Evolutionary conservation across 2,329 filamentous ascomycete species (phyloP), one percentile per base, ranked within the genome.

Genomic region (Thelonectria olida): DNA sequence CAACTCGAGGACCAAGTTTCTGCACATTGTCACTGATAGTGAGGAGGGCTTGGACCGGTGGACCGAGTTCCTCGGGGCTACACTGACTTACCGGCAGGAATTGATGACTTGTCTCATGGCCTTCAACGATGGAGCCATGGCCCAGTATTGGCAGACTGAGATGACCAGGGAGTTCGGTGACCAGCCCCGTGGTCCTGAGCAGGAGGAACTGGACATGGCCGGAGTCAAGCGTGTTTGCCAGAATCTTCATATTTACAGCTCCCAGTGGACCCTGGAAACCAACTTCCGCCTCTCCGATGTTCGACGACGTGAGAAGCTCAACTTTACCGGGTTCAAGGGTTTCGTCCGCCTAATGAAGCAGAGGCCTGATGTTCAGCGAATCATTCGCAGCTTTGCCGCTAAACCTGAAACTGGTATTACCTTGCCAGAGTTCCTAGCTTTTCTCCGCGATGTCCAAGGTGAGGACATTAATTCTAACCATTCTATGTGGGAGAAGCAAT

Each of bases 191-290:
- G 74, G 76, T 2, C 77, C 82, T 7, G 87, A 87, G 27, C 86
- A 90, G 7, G 90, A 93, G 69, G 87, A 86, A 55, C 88, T 98
- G 53, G 90, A 95, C 67, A 87, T 97, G 54, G 83, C 84, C 15
- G 92, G 91, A 10, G 90, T 97, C 27, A 90, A 94, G 74, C 89
- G 90, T 61, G 84, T 98, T 13, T 98, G 95, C 79, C 91, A 91
- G 62, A 94, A 90, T 71, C 82, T 98, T 48, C 93, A 98, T 75
- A 97, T 99, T 71, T 94, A 97, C 76, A 93, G 92, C 72, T 91
- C 93, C 2, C 88, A 90, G 62, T 85, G 87, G 55, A 90, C 91
- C 47, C 82, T 98, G 4, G 88, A 87, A 55, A 82, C 85, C 28
- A 92, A 91, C 69, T 97, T 98, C 71, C 82, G 86, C 58, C 84